A percentile compares a stretch with the other conserved stretches of the same genome.
phyloP scores from a whole-genome alignment of 2,329 filamentous ascomycete genomes.

The Ustulina deusta region DNA sequence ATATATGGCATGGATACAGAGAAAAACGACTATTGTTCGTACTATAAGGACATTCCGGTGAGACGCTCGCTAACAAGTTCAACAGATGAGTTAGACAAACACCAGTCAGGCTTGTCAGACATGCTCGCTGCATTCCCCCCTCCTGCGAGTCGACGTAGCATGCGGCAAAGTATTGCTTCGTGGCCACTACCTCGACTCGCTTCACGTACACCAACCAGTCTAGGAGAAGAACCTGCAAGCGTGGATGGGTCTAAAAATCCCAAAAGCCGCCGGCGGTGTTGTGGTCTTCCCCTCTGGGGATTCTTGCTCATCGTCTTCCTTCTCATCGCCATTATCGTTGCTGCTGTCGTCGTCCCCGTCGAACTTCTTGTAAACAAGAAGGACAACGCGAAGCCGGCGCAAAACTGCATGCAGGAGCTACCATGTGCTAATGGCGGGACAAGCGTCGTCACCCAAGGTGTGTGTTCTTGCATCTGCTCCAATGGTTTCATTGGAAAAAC shows the following conservation, averaged over 20 bases:
- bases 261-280: constrained; percentile 72
- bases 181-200: constrained; percentile 61
- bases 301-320: constrained; percentile 76
- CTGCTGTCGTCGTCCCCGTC: constrained; percentile 83
- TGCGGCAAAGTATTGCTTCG: constrained; percentile 60
- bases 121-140: constrained; percentile 75
- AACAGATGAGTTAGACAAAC: constrained; percentile 56
- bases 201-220: constrained; percentile 41
- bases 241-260: constrained; percentile 27
- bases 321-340: constrained; percentile 77
- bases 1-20: constrained; percentile 55
- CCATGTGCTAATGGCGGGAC: constrained; percentile 85
- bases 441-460: constrained; percentile 73
- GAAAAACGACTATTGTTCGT: constrained; percentile 57
- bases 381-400: constrained; percentile 52
- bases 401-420: constrained; percentile 69
- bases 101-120: constrained; percentile 68
- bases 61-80: constrained; percentile 39
- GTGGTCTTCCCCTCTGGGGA: constrained; percentile 83
- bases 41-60: background rate
- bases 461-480: constrained; percentile 88
- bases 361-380: constrained; percentile 70
- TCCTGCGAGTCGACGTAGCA: constrained; percentile 60
- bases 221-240: constrained; percentile 28
- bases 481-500: constrained; percentile 81